A percentile compares a stretch with the other conserved stretches of the same genome.
These are phyloP conservation scores for Penicillium argentinense DNA, from an alignment of 495 filamentous ascomycete genomes.

Conservation along the genomic window DNA sequence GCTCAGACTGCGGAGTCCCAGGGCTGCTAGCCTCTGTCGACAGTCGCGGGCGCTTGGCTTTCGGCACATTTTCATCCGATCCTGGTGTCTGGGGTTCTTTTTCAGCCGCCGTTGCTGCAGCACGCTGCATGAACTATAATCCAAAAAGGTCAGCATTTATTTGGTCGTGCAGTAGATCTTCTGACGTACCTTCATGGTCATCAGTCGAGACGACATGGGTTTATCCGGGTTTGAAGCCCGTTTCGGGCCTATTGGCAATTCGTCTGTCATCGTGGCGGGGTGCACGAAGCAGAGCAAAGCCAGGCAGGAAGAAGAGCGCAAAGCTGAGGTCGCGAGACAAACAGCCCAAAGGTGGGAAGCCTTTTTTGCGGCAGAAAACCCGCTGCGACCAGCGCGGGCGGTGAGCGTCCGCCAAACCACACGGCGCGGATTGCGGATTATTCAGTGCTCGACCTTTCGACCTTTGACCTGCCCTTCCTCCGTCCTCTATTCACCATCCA, in stretches of 20 bases:
- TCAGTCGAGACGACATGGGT: conserved; percentile 81
- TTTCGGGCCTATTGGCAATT: too few relatives aligned
- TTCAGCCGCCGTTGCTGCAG: conserved; percentile 57
- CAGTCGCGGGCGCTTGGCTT: conserved; percentile 45
- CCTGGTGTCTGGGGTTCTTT: conserved; percentile 42
- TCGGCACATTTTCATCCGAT: conserved; percentile 27
- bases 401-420: conserved; percentile 26
- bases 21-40: conserved; percentile 36
- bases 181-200: conserved; percentile 84
- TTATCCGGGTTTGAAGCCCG: conserved; percentile 53
- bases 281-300: too few relatives aligned
- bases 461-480: conserved; percentile 24
- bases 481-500: conserved; percentile 12
- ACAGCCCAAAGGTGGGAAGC: too few relatives aligned
- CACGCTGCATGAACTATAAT: conserved; percentile 91
- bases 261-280: too few relatives aligned
- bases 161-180: too few relatives aligned
- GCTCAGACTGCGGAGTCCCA: conserved; percentile 34
- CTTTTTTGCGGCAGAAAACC: conserved; percentile 24
- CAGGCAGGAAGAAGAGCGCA: too few relatives aligned
- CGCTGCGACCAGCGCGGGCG: conserved; percentile 11
- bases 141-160: too few relatives aligned
- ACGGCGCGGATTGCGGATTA: conserved; percentile 28
- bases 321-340: too few relatives aligned
- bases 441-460: conserved; percentile 23